Conservation (phyloP, 306 rosid genomes). For the Casuarina cunninghamiana region DNA sequence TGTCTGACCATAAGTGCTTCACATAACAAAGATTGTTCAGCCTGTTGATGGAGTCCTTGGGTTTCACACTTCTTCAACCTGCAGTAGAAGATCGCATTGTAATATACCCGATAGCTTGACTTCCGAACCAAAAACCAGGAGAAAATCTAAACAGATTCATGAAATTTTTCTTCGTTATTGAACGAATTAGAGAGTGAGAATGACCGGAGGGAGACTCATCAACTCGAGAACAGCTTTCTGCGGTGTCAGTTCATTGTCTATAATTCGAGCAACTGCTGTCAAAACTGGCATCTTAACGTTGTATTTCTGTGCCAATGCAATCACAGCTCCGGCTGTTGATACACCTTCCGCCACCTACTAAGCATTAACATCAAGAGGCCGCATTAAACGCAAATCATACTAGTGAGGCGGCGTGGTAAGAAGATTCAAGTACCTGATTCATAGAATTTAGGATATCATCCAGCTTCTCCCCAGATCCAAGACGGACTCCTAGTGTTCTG, state of each 20-base stretch:
- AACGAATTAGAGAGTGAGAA: constrained; percentile 17
- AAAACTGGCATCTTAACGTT: constrained; percentile 94
- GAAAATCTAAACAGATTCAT: background rate
- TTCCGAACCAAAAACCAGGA: background rate
- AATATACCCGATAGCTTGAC: background rate
- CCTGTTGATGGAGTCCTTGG: background rate
- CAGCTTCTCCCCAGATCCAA: constrained; percentile 84
- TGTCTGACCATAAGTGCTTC: background rate
- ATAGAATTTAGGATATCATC: constrained; percentile 74
- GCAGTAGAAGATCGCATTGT: constrained; percentile 2
- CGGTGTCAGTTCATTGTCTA: constrained; percentile 84
- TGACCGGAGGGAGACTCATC: constrained; percentile 93
- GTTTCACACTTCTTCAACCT: constrained; percentile 64
- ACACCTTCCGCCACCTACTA: constrained; percentile 92
- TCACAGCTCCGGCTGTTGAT: constrained; percentile 95
- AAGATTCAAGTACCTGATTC: constrained; percentile 65
- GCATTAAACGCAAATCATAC: background rate
- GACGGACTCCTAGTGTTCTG: constrained; percentile 86
- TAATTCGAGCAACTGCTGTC: constrained; percentile 90
- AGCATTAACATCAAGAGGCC: constrained; percentile 1
- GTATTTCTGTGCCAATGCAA: constrained; percentile 83
- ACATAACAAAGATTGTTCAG: background rate
- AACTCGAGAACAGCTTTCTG: constrained; percentile 84
- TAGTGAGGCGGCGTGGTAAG: background rate
- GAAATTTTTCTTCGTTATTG: background rate